Percentiles rank a stretch among this genome's conserved stretches.
These are phyloP conservation scores for Exophiala sp. DNA, from an alignment of 2,329 filamentous ascomycete species.

Conservation along the genomic window DNA sequence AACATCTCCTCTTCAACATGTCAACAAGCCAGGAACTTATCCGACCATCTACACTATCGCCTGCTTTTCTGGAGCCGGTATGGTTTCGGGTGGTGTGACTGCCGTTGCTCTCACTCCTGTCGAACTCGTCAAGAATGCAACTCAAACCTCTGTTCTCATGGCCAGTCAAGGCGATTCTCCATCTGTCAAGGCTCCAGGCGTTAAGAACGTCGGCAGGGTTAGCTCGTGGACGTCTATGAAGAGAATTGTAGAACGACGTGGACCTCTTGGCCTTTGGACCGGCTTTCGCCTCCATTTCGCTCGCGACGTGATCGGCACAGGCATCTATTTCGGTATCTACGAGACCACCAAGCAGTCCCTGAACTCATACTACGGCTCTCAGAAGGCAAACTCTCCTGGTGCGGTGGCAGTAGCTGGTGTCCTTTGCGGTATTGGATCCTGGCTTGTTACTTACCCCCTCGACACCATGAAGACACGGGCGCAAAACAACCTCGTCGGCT, in stretches of 20 bases:
- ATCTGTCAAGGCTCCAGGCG: background rate
- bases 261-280: constrained; percentile 44
- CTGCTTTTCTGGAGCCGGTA: constrained; percentile 43
- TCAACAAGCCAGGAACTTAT: constrained; percentile 41
- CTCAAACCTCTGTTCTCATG: constrained; percentile 48
- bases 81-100: constrained; percentile 40
- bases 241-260: constrained; percentile 43
- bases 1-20: constrained; percentile 38
- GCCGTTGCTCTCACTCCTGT: constrained; percentile 46
- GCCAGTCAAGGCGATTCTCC: constrained; percentile 24
- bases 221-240: constrained; percentile 42
- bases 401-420: constrained; percentile 45
- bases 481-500: constrained; percentile 44
- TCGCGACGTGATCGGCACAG: constrained; percentile 45
- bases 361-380: constrained; percentile 42
- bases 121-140: constrained; percentile 48
- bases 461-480: constrained; percentile 49
- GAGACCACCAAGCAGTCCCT: constrained; percentile 47
- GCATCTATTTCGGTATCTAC: constrained; percentile 47
- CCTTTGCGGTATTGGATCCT: constrained; percentile 46
- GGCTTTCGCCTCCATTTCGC: constrained; percentile 44
- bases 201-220: constrained; percentile 36
- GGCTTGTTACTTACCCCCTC: constrained; percentile 47
- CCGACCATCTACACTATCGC: constrained; percentile 40
- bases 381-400: constrained; percentile 41